Conservation (phyloP, 768 basidiomycete species). For the Psilocybe sp. region DNA sequence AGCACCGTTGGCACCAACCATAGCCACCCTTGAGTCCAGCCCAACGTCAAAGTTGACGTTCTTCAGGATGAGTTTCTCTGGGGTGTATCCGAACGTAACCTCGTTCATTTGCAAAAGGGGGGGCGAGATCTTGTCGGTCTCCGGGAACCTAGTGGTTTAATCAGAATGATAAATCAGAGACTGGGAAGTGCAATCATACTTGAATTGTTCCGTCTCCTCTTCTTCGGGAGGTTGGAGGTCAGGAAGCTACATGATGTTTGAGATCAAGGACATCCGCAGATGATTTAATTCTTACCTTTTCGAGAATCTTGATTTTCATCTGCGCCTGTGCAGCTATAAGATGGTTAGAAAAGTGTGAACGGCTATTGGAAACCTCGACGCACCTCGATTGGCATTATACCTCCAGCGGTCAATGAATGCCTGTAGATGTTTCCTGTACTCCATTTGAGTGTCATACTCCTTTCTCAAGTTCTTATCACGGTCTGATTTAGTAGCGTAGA, state of each 20-base stretch:
- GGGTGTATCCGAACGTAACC: conserved; percentile 84
- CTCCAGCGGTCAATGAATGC: conserved; percentile 99
- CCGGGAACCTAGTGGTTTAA: conserved; percentile 66
- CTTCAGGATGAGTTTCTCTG: conserved; percentile 74
- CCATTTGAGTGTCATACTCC: conserved; percentile 96
- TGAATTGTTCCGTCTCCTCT: conserved; percentile 93
- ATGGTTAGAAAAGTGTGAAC: background rate
- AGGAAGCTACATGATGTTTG: conserved; percentile 57
- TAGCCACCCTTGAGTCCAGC: conserved; percentile 90
- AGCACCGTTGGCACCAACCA: conserved; percentile 93
- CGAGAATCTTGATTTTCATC: conserved; percentile 69
- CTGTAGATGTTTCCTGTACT: conserved; percentile 91
- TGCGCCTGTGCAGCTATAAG: conserved; percentile 79
- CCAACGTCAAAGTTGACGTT: conserved; percentile 87
- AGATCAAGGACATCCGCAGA: background rate
- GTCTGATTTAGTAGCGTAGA: conserved; percentile 98
- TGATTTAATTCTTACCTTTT: conserved; percentile 50
- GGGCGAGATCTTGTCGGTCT: conserved; percentile 96
- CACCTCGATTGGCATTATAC: conserved; percentile 92
- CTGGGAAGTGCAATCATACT: conserved; percentile 34
- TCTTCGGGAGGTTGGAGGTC: conserved; percentile 90
- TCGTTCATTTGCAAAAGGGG: conserved; percentile 91
- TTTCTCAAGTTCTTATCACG: conserved; percentile 87
- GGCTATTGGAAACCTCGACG: background rate
- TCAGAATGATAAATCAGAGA: background rate